Percentiles rank a stretch among this genome's conserved stretches.
Conservation (phyloP, 345 rosid species). For the Salix suchowensis region DNA sequence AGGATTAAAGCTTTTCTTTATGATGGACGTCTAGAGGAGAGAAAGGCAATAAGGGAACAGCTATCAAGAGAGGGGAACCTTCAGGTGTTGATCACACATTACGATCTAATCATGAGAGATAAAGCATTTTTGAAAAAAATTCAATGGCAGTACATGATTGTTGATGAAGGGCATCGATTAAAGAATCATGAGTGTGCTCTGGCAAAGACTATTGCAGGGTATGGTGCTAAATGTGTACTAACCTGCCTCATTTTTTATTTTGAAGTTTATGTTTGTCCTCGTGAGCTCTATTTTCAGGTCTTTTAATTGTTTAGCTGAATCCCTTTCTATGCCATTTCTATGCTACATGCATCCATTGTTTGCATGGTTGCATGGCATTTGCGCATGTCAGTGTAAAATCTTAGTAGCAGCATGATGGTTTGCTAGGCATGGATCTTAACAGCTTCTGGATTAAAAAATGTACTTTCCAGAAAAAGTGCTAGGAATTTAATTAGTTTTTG, state of each 20-base stretch:
- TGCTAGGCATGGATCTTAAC: not conserved
- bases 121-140: slow-evolving; percentile 88
- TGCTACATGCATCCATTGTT: not conserved
- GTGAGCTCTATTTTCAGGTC: slow-evolving; percentile 1
- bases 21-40: slow-evolving; percentile 96
- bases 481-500: not conserved
- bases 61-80: slow-evolving; percentile 61
- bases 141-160: slow-evolving; percentile 88
- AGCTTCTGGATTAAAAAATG: not conserved
- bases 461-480: not conserved
- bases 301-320: not conserved
- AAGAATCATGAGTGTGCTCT: slow-evolving; percentile 97
- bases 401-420: not conserved
- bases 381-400: not conserved
- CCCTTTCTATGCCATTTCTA: not conserved
- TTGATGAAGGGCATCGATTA: slow-evolving; percentile 98
- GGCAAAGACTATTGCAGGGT: slow-evolving; percentile 89
- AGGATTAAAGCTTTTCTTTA: slow-evolving; percentile 88
- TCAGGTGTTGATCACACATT: slow-evolving; percentile 86
- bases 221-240: slow-evolving; percentile 3
- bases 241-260: not conserved
- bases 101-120: slow-evolving; percentile 97
- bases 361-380: not conserved
- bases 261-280: not conserved
- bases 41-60: slow-evolving; percentile 83